These are phyloP conservation scores for Letharia lupina DNA, from an alignment of 495 filamentous ascomycete genomes.

Conservation along the genomic window DNA sequence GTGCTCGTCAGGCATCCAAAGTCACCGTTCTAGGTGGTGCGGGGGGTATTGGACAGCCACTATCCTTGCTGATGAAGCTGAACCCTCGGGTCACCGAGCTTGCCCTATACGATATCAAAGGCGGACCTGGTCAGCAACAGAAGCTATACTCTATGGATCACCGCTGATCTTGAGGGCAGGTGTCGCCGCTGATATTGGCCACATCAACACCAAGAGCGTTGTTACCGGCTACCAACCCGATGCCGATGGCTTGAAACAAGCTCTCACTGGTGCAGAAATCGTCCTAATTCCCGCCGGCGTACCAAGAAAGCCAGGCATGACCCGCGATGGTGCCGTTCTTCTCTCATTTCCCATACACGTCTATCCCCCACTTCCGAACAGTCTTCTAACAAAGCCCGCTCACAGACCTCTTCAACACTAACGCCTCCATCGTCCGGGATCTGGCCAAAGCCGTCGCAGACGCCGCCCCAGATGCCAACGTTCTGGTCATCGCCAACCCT, in stretches of 20 bases:
- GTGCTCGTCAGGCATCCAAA: conserved; percentile 69
- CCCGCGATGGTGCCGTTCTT: conserved; percentile 63
- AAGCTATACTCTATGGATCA: background rate
- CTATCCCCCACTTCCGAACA: background rate
- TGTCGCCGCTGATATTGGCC: conserved; percentile 94
- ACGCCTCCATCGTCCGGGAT: conserved; percentile 97
- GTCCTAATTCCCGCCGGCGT: conserved; percentile 98
- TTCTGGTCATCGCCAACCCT: conserved; percentile 97
- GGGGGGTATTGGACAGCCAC: conserved; percentile 95
- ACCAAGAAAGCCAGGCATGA: conserved; percentile 99
- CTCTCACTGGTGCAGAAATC: conserved; percentile 79
- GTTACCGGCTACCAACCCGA: conserved; percentile 83
- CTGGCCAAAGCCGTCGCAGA: conserved; percentile 93
- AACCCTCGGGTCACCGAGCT: conserved; percentile 90
- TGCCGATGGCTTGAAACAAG: conserved; percentile 61
- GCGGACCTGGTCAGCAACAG: conserved; percentile 73
- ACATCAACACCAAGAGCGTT: conserved; percentile 97
- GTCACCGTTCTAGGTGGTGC: conserved; percentile 92
- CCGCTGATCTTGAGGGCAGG: conserved; percentile 42
- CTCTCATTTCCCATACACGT: background rate
- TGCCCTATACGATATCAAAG: conserved; percentile 93
- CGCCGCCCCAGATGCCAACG: conserved; percentile 80
- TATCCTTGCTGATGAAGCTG: conserved; percentile 95
- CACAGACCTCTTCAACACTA: conserved; percentile 97
- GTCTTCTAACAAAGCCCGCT: background rate